Conservation (phyloP, 2,329 filamentous ascomycete genomes). For the Escovopsis weberi region DNA sequence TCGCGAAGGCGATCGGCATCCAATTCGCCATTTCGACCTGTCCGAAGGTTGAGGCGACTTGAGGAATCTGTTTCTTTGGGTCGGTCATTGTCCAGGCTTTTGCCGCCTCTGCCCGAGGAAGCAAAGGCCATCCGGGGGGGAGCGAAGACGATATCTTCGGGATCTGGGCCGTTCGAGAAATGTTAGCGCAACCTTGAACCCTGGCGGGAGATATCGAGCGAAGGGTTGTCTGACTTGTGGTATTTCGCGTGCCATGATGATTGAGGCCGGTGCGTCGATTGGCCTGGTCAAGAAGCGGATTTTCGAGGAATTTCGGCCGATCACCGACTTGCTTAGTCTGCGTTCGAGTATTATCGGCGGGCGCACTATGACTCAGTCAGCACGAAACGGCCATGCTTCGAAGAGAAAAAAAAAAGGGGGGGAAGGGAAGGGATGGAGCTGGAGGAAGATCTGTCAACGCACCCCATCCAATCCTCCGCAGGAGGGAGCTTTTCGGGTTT, state of each 20-base stretch:
- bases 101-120: conserved; percentile 52
- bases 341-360: conserved; percentile 30
- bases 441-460: conserved; percentile 18
- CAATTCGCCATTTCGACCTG: conserved; percentile 30
- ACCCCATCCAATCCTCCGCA: conserved; percentile 96
- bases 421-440: conserved; percentile 2
- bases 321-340: conserved; percentile 30
- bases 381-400: not conserved
- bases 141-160: conserved; percentile 74
- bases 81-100: conserved; percentile 39
- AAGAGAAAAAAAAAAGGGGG: not conserved
- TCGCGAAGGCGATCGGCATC: conserved; percentile 39
- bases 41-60: conserved; percentile 45
- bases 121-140: conserved; percentile 67
- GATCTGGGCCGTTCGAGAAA: conserved; percentile 28
- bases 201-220: not conserved
- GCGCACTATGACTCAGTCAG: conserved; percentile 19
- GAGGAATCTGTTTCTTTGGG: conserved; percentile 35
- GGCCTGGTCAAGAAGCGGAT: conserved; percentile 30
- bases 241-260: conserved; percentile 36
- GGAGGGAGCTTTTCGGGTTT: conserved; percentile 71
- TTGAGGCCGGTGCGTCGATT: conserved; percentile 38
- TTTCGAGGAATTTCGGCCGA: conserved; percentile 29
- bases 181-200: conserved; percentile 2
- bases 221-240: conserved; percentile 32